Evolutionary conservation across 2,329 filamentous ascomycete species (phyloP).

Genomic region (Botrytis paeoniae): DNA sequence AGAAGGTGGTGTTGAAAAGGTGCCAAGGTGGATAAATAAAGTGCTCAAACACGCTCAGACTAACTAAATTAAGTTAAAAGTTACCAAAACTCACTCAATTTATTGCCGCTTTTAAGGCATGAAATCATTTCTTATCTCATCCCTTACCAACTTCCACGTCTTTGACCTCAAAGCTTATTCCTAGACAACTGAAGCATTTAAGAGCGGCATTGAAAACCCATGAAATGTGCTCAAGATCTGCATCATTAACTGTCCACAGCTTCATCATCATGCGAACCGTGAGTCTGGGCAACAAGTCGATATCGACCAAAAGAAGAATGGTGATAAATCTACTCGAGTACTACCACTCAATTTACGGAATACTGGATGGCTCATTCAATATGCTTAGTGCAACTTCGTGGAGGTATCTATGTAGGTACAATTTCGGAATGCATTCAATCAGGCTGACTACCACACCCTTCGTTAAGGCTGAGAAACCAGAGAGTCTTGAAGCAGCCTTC

Average conservation of each 20-base stretch:
- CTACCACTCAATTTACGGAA: not conserved
- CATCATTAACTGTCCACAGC: not conserved
- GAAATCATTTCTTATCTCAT: not conserved
- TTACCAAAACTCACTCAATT: not conserved
- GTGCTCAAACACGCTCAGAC: constrained; percentile 20
- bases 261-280: not conserved
- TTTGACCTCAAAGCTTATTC: not conserved
- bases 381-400: not conserved
- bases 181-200: not conserved
- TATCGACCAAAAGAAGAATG: not conserved
- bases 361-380: not conserved
- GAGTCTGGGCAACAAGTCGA: not conserved
- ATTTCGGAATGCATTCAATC: not conserved
- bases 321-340: no score
- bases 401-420: not conserved
- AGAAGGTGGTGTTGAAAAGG: not conserved
- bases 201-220: not conserved
- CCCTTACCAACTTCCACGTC: fast-evolving
- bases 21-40: constrained; percentile 16
- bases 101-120: not conserved
- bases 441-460: not conserved
- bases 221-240: not conserved
- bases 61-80: not conserved
- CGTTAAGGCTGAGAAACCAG: not conserved
- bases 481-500: not conserved